Evolutionary conservation across 176 grass and related monocot species (phyloP).

Genomic region (Alloteropsis semialata): DNA sequence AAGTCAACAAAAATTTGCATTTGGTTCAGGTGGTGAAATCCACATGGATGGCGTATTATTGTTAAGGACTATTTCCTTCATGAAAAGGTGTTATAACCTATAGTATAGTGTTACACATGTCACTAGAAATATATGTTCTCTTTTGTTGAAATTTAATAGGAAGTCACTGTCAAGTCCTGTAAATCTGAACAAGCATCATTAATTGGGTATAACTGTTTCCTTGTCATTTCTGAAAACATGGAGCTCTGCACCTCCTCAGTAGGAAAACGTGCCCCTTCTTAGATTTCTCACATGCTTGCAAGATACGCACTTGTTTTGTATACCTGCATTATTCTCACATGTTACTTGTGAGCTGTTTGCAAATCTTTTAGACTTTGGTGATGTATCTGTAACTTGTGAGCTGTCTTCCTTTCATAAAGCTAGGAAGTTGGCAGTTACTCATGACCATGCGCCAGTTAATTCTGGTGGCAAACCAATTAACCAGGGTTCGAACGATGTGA

Average conservation of each 20-base stretch:
- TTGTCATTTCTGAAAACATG: background rate
- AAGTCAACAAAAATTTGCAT: background rate
- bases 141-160: background rate
- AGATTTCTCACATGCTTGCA: background rate
- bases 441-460: slow-evolving; percentile 18
- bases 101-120: background rate
- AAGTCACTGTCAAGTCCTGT: background rate
- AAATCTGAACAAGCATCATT: slow-evolving; percentile 6
- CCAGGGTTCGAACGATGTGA: slow-evolving; percentile 30
- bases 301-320: background rate
- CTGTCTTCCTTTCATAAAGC: slow-evolving; percentile 25
- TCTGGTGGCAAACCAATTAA: slow-evolving; percentile 24
- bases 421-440: slow-evolving; percentile 37
- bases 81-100: background rate
- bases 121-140: background rate
- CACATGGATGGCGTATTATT: background rate
- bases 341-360: background rate
- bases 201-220: background rate
- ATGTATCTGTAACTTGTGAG: background rate
- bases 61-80: slow-evolving; percentile 9
- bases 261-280: background rate
- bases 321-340: background rate
- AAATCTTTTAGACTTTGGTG: background rate
- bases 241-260: background rate
- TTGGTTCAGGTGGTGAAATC: background rate